These are phyloP conservation scores for Nannochloris sp. DNA, from an alignment of 139 green algal species.

Conservation along the genomic window DNA sequence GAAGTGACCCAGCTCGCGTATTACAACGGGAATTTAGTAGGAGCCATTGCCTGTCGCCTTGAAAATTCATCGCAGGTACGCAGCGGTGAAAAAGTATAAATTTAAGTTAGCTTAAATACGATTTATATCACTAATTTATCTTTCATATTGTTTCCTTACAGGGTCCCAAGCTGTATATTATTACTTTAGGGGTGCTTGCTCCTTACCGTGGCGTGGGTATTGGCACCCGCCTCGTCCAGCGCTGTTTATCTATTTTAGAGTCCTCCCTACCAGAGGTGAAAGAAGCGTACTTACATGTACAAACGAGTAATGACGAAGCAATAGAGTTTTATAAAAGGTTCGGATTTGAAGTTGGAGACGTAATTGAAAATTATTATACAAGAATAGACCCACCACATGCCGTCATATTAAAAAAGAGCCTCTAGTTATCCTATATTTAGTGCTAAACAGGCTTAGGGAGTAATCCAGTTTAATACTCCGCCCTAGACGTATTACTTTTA, in stretches of 20 bases:
- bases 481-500: too few species aligned
- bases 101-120: neutral
- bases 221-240: constrained; percentile 24
- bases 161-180: constrained; percentile 69
- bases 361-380: constrained; percentile 23
- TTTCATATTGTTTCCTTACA: constrained; percentile 4
- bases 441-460: too few species aligned
- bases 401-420: constrained; percentile 14
- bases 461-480: too few species aligned
- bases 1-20: constrained; percentile 49
- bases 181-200: constrained; percentile 79
- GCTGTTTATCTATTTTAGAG: constrained; percentile 6
- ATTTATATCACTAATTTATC: neutral
- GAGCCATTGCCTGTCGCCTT: constrained; percentile 61
- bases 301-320: constrained; percentile 66
- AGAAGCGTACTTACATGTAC: constrained; percentile 63
- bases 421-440: constrained; percentile 3
- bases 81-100: neutral
- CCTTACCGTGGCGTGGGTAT: constrained; percentile 69
- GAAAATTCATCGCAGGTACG: constrained; percentile 36
- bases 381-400: constrained; percentile 25
- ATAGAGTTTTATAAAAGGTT: constrained; percentile 57
- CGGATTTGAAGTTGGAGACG: constrained; percentile 35
- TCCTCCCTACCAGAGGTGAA: constrained; percentile 22
- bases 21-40: constrained; percentile 44